Percentiles rank a stretch among this genome's conserved stretches.
phyloP scores from a whole-genome alignment of 225 moss, liverwort and hornwort species.

The Physcomitrellopsis africana region DNA sequence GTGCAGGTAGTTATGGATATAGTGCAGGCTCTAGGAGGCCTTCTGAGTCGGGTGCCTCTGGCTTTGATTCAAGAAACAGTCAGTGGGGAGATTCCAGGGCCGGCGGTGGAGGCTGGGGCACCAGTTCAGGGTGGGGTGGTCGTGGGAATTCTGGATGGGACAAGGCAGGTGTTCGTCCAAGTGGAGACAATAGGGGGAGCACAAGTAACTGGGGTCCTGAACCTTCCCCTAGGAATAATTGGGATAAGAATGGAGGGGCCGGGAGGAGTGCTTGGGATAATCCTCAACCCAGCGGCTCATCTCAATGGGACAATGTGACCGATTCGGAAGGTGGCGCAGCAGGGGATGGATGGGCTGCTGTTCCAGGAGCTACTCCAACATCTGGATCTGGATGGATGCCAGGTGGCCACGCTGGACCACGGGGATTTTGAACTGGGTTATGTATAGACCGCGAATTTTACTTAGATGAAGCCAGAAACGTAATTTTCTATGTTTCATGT shows the following conservation, averaged over 20 bases:
- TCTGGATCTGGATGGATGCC: conserved; percentile 49
- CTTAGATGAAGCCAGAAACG: not conserved
- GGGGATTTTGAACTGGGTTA: conserved; percentile 37
- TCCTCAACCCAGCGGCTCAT: conserved; percentile 43
- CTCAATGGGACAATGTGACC: conserved; percentile 50
- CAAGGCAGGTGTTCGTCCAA: conserved; percentile 47
- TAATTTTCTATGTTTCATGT: not conserved
- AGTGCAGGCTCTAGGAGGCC: conserved; percentile 64
- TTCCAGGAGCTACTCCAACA: conserved; percentile 34
- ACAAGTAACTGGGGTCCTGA: conserved; percentile 78
- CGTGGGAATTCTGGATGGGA: conserved; percentile 55
- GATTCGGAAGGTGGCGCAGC: conserved; percentile 35
- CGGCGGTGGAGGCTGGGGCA: conserved; percentile 53
- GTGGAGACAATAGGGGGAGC: conserved; percentile 44
- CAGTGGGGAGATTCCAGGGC: conserved; percentile 55
- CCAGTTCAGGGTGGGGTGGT: conserved; percentile 50
- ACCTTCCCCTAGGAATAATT: conserved; percentile 44
- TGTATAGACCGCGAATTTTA: not conserved
- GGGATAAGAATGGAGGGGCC: conserved; percentile 60
- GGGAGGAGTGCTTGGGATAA: conserved; percentile 56
- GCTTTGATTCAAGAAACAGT: conserved; percentile 66
- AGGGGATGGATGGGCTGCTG: conserved; percentile 46
- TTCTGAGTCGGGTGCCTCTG: conserved; percentile 57
- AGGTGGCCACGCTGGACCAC: conserved; percentile 41
- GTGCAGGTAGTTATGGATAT: conserved; percentile 67